Evolutionary conservation across 305 asterid species (phyloP).

Genomic region (Solanum chacoense): DNA sequence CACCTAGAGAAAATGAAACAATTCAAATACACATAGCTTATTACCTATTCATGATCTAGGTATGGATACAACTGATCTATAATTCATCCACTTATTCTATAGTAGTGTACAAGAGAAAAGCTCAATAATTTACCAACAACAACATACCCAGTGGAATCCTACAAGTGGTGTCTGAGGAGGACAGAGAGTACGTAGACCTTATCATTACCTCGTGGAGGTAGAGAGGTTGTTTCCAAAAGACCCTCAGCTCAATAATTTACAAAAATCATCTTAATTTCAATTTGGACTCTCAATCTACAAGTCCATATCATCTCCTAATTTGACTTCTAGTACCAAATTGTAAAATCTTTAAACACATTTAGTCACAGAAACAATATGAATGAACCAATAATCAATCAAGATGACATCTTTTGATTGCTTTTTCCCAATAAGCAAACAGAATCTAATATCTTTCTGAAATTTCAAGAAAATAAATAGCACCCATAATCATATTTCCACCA

Average conservation of each 20-base stretch:
- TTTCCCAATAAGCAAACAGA: constrained; percentile 1
- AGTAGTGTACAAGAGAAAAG: neutral
- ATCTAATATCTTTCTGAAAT: neutral
- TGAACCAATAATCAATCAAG: neutral
- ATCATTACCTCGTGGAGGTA: neutral
- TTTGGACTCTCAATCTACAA: neutral
- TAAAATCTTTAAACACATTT: neutral
- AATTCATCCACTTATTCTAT: neutral
- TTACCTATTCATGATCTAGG: neutral
- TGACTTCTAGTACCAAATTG: neutral
- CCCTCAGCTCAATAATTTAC: neutral
- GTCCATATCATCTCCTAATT: neutral
- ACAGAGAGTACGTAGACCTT: no score
- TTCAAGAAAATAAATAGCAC: neutral
- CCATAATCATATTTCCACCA: neutral
- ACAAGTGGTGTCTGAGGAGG: neutral
- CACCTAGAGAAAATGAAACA: neutral
- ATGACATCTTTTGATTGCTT: neutral
- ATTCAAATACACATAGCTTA: neutral
- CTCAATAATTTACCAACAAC: neutral
- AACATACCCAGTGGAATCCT: no score
- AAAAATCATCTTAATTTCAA: neutral
- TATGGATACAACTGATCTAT: neutral
- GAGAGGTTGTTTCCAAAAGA: neutral
- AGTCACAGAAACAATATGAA: neutral